Evolutionary conservation across 805 yeast genomes (phyloP).

Genomic region (Ogataea neopini): DNA sequence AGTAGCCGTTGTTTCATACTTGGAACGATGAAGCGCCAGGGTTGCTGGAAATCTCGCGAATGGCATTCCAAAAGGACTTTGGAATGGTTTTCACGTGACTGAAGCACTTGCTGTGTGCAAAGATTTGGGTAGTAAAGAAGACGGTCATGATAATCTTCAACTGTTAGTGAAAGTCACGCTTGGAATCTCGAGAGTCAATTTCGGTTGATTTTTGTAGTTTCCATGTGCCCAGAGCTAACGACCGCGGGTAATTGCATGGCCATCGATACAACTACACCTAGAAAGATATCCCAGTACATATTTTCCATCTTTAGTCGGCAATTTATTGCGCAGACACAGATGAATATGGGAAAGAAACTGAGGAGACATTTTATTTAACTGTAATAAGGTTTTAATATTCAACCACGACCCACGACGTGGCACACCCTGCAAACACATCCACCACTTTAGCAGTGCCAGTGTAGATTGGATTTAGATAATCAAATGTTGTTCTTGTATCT

Average conservation of each 20-base stretch:
- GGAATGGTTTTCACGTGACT: neutral
- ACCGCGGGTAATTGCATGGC: constrained; percentile 8
- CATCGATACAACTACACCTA: constrained; percentile 64
- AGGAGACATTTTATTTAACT: constrained; percentile 62
- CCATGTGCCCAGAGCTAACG: constrained; percentile 6
- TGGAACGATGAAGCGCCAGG: too few relatives aligned
- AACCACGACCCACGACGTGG: constrained; percentile 62
- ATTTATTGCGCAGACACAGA: constrained; percentile 40
- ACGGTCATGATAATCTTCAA: constrained; percentile 9
- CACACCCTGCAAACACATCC: constrained; percentile 60
- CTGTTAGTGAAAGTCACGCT: constrained; percentile 2
- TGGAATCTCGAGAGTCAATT: neutral
- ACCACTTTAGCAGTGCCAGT: constrained; percentile 26
- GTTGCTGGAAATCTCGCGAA: neutral
- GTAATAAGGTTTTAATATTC: neutral
- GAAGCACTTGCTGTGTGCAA: neutral
- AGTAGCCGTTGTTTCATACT: too few relatives aligned
- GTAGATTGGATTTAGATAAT: constrained; percentile 39
- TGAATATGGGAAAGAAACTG: constrained; percentile 80
- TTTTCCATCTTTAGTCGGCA: constrained; percentile 66
- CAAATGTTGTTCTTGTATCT: constrained; percentile 37
- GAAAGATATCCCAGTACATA: constrained; percentile 70
- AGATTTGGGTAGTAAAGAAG: constrained; percentile 25
- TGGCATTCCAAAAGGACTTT: neutral
- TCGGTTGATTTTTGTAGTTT: neutral